Percentiles rank a stretch among this genome's conserved stretches.
Evolutionary conservation across 139 green algal species (phyloP).

Genomic region (Gonium pectorale): DNA sequence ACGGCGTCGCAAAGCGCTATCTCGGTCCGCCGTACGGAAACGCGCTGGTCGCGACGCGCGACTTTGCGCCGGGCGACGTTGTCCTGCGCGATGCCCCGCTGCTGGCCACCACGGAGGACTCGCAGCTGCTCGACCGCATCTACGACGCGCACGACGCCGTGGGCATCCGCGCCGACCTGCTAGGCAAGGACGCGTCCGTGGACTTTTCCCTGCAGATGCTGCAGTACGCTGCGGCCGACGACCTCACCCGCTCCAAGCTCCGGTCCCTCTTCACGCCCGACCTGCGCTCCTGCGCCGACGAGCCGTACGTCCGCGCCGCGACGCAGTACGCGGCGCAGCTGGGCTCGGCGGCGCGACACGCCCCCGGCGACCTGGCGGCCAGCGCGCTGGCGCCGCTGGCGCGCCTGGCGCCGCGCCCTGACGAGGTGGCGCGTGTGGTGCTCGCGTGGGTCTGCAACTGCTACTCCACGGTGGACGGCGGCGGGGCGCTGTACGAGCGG

Average conservation of each 20-base stretch:
- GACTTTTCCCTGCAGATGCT: conserved; percentile 27
- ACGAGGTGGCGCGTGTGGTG: neutral
- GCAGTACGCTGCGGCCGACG: neutral
- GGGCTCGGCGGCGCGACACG: too few relatives aligned
- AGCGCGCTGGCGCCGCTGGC: neutral
- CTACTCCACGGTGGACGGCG: neutral
- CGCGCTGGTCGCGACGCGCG: neutral
- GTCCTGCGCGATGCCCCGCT: neutral
- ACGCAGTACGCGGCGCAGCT: conserved; percentile 15
- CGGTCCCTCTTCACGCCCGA: conserved; percentile 1
- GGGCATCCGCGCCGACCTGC: conserved; percentile 20
- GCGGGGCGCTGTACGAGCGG: conserved; percentile 18
- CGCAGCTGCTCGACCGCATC: neutral
- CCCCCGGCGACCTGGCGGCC: neutral
- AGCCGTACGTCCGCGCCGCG: conserved; percentile 19
- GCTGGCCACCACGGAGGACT: neutral
- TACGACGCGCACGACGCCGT: conserved; percentile 9
- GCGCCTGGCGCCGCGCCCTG: neutral
- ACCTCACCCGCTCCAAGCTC: neutral
- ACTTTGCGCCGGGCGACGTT: neutral
- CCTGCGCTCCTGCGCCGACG: neutral
- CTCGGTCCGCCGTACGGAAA: conserved; percentile 16
- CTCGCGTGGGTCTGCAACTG: conserved; percentile 32
- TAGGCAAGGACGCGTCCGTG: conserved; percentile 28
- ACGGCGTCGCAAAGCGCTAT: neutral